Percentiles rank a stretch among this genome's conserved stretches.
Evolutionary conservation across 495 filamentous ascomycete genomes (phyloP).

Genomic region (Cercophora samala): DNA sequence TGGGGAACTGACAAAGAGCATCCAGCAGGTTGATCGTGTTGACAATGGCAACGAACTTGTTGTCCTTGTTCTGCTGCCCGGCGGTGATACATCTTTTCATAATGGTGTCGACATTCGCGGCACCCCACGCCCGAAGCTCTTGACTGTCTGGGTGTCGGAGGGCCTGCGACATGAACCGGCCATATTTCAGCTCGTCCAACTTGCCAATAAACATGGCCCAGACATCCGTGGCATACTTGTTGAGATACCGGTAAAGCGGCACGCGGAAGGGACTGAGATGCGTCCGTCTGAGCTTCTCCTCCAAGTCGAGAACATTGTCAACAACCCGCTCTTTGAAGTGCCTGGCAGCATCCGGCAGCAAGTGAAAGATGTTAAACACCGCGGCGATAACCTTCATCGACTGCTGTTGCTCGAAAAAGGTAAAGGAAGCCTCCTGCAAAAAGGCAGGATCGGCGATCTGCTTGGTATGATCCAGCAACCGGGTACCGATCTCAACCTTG

Average conservation of each 20-base stretch:
- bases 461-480: conserved; percentile 88
- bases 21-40: conserved; percentile 84
- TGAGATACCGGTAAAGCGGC: conserved; percentile 91
- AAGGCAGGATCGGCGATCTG: conserved; percentile 75
- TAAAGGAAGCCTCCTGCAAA: conserved; percentile 89
- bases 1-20: conserved; percentile 61
- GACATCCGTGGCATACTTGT: conserved; percentile 84
- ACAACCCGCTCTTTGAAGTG: conserved; percentile 87
- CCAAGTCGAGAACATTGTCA: conserved; percentile 82
- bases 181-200: conserved; percentile 77
- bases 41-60: conserved; percentile 65
- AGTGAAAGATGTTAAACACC: conserved; percentile 94
- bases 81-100: conserved; percentile 60
- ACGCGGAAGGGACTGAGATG: conserved; percentile 89
- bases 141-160: conserved; percentile 71
- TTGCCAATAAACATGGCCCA: conserved; percentile 73
- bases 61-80: conserved; percentile 58
- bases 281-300: conserved; percentile 80
- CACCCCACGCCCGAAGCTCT: conserved; percentile 68
- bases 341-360: conserved; percentile 82
- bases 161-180: conserved; percentile 93
- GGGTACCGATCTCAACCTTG: conserved; percentile 94
- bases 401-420: conserved; percentile 83
- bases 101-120: conserved; percentile 68
- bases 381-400: conserved; percentile 90